phyloP scores from a whole-genome alignment of 73 alveolate species.

The Symbiodinium natans region DNA sequence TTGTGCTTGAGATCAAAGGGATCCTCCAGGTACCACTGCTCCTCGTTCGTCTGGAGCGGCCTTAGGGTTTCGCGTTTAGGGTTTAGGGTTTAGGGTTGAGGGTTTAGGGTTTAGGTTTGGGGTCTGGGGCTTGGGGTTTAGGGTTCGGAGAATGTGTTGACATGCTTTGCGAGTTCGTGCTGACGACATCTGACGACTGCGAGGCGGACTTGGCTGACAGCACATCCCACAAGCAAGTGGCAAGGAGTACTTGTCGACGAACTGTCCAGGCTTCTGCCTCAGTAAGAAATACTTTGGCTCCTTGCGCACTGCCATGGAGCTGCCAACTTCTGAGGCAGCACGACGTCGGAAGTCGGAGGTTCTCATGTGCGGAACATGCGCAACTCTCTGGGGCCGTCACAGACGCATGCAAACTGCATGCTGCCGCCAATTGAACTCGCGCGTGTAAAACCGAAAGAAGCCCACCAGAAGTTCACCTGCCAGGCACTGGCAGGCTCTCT shows the following conservation, averaged over 20 bases:
- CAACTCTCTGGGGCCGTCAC: background rate
- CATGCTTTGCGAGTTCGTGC: too few relatives aligned
- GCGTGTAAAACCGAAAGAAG: constrained; percentile 69
- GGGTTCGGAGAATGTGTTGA: too few relatives aligned
- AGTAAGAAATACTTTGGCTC: too few relatives aligned
- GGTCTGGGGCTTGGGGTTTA: too few relatives aligned
- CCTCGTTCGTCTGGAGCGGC: constrained; percentile 62
- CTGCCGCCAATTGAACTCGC: constrained; percentile 88
- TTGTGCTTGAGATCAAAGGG: constrained; percentile 83
- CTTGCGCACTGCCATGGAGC: background rate
- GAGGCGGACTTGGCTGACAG: background rate
- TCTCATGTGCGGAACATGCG: too few relatives aligned
- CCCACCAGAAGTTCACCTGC: constrained; percentile 32
- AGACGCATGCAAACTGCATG: constrained; percentile 68
- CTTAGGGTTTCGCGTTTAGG: background rate
- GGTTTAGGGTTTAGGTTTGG: too few relatives aligned
- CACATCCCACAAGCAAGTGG: background rate
- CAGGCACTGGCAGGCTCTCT: background rate
- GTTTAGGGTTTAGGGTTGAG: too few relatives aligned
- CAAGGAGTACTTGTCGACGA: constrained; percentile 68
- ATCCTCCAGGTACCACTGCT: constrained; percentile 89
- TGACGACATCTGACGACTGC: too few relatives aligned
- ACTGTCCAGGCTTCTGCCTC: constrained; percentile 46
- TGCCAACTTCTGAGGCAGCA: background rate
- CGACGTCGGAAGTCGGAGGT: too few relatives aligned